phyloP scores from a whole-genome alignment of 2,329 filamentous ascomycete genomes.

The Beauveria varroae region DNA sequence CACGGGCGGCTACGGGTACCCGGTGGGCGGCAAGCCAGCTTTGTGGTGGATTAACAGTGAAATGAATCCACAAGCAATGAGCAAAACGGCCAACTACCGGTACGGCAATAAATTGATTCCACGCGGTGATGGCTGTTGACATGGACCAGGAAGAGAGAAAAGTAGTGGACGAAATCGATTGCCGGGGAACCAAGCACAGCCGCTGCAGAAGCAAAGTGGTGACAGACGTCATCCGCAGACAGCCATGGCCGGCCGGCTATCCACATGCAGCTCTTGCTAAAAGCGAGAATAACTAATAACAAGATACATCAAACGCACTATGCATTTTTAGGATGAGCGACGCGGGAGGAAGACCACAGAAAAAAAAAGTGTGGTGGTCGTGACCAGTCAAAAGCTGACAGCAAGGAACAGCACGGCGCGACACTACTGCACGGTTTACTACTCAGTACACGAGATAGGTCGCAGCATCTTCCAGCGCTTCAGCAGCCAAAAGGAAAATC shows the following conservation, averaged over 20 bases:
- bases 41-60: background rate
- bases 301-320: background rate
- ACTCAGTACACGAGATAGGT: no score
- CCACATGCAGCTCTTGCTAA: background rate
- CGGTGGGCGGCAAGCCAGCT: constrained; percentile 4
- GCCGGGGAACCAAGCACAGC: background rate
- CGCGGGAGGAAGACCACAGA: background rate
- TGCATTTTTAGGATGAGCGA: background rate
- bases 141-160: background rate
- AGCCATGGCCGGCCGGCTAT: background rate
- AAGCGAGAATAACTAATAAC: background rate
- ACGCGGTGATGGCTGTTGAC: background rate
- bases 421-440: constrained; percentile 3
- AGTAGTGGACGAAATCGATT: background rate
- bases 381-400: background rate
- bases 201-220: background rate
- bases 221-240: background rate
- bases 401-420: background rate
- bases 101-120: background rate
- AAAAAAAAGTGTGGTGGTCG: background rate
- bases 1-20: constrained; percentile 3
- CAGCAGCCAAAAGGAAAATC: background rate
- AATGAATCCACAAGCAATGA: background rate
- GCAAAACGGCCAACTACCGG: background rate
- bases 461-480: background rate